A percentile compares a stretch with the other conserved stretches of the same genome.
Evolutionary conservation across 352 stramenopile genomes (phyloP).

Genomic region (Phytophthora pluvialis): DNA sequence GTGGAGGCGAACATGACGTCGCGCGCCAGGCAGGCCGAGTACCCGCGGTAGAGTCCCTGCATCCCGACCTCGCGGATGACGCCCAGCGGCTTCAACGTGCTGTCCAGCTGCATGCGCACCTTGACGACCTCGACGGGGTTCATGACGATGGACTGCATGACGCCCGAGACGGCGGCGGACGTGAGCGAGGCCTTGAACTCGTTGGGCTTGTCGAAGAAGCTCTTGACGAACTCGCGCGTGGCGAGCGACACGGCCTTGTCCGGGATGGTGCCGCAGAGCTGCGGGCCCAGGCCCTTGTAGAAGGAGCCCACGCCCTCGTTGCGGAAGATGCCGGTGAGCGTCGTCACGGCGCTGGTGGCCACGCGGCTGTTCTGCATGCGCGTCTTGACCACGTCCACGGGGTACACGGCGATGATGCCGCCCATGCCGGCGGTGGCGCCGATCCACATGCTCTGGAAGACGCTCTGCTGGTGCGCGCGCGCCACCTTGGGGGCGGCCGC

Average conservation of each 20-base stretch:
- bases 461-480: constrained; percentile 48
- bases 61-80: constrained; percentile 72
- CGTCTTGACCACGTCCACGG: constrained; percentile 87
- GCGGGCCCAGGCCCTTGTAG: constrained; percentile 80
- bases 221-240: constrained; percentile 81
- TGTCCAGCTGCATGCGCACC: constrained; percentile 86
- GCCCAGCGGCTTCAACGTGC: constrained; percentile 53
- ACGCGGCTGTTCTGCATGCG: constrained; percentile 82
- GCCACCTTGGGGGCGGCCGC: constrained; percentile 30
- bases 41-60: constrained; percentile 74
- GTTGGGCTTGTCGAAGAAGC: constrained; percentile 75
- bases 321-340: constrained; percentile 65
- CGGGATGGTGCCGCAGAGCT: constrained; percentile 76
- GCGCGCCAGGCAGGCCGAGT: constrained; percentile 70
- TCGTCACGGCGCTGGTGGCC: constrained; percentile 56
- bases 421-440: constrained; percentile 80
- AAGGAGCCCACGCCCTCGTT: constrained; percentile 71
- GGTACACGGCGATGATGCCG: constrained; percentile 84
- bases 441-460: constrained; percentile 85
- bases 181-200: constrained; percentile 74
- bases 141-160: constrained; percentile 84
- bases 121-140: constrained; percentile 88
- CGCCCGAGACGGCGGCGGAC: constrained; percentile 68
- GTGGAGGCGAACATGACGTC: constrained; percentile 82
- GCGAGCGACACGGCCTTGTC: constrained; percentile 85